A percentile compares a stretch with the other conserved stretches of the same genome.
Conservation (phyloP, 176 grass and related monocot species). For the Phyllostachys edulis region DNA sequence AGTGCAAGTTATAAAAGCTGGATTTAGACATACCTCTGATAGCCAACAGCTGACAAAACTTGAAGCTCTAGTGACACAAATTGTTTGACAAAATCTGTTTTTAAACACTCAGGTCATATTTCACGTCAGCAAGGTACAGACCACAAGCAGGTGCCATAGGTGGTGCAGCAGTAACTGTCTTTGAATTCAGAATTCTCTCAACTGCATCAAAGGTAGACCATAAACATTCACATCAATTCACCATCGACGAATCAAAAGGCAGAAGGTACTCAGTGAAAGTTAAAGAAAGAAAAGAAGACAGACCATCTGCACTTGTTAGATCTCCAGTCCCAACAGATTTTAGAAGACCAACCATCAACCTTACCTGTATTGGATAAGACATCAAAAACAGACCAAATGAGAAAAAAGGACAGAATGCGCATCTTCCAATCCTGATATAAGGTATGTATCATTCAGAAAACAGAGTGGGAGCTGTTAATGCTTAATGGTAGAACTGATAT, state of each 20-base stretch:
- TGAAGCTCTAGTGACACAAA: slow-evolving; percentile 4
- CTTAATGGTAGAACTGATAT: slow-evolving; percentile 1
- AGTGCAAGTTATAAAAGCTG: slow-evolving; percentile 21
- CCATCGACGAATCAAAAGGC: slow-evolving; percentile 16
- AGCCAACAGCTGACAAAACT: slow-evolving; percentile 32
- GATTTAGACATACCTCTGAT: slow-evolving; percentile 36
- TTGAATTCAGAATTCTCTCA: slow-evolving; percentile 79
- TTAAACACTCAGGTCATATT: slow-evolving; percentile 68
- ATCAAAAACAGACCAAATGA: slow-evolving; percentile 27
- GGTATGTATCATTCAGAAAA: not conserved
- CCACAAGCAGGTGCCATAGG: slow-evolving; percentile 89
- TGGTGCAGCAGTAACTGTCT: slow-evolving; percentile 69
- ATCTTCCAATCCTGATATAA: not conserved
- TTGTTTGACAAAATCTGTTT: slow-evolving; percentile 20
- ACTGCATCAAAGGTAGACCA: slow-evolving; percentile 53
- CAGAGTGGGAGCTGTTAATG: not conserved
- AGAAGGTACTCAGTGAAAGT: slow-evolving; percentile 7
- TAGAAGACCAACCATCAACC: slow-evolving; percentile 91
- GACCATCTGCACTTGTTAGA: slow-evolving; percentile 65
- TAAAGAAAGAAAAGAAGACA: slow-evolving; percentile 30
- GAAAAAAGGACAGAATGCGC: not conserved
- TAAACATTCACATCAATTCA: slow-evolving; percentile 24
- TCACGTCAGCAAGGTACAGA: slow-evolving; percentile 87
- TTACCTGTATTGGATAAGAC: slow-evolving; percentile 56
- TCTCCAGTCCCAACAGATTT: slow-evolving; percentile 87